Conservation (phyloP, 2,329 filamentous ascomycete species). For the Ascochyta clinopodiicola region DNA sequence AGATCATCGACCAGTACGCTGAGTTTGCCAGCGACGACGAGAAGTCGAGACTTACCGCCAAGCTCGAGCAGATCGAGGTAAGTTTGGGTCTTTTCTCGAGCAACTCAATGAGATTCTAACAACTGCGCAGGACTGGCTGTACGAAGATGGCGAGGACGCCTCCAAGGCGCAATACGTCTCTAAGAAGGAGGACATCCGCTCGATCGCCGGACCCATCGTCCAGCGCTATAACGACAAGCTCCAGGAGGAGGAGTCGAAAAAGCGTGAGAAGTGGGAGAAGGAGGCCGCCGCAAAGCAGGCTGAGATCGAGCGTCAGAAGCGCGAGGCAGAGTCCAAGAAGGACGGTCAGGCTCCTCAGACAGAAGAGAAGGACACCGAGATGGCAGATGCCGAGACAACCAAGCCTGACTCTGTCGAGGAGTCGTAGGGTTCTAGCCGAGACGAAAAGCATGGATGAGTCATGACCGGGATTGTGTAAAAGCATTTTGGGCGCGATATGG, state of each 20-base stretch:
- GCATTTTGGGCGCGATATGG: slow-evolving; percentile 26
- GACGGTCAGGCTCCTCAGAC: slow-evolving; percentile 51
- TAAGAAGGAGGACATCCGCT: slow-evolving; percentile 95
- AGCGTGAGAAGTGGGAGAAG: slow-evolving; percentile 71
- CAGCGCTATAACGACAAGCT: slow-evolving; percentile 96
- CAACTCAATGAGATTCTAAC: slow-evolving; percentile 18
- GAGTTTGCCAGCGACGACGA: slow-evolving; percentile 91
- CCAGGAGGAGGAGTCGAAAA: slow-evolving; percentile 81
- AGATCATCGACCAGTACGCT: slow-evolving; percentile 89
- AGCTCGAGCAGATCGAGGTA: slow-evolving; percentile 87
- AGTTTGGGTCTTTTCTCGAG: slow-evolving; percentile 43
- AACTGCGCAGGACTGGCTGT: slow-evolving; percentile 84
- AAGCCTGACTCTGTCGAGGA: slow-evolving; percentile 51
- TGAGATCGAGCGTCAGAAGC: slow-evolving; percentile 75
- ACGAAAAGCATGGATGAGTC: slow-evolving; percentile 9
- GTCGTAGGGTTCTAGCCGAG: slow-evolving; percentile 42
- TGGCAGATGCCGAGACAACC: slow-evolving; percentile 63
- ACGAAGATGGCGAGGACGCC: slow-evolving; percentile 94
- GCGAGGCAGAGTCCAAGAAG: slow-evolving; percentile 74
- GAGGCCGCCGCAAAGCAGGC: slow-evolving; percentile 67
- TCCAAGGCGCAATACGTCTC: slow-evolving; percentile 91
- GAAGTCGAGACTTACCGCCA: slow-evolving; percentile 83
- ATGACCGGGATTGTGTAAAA: slow-evolving; percentile 27
- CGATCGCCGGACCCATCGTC: slow-evolving; percentile 86
- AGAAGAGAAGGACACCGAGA: slow-evolving; percentile 58